Evolutionary conservation across 352 stramenopile genomes (phyloP), one percentile per base, ranked within the genome.

Genomic region (Pythium aphanidermatum): DNA sequence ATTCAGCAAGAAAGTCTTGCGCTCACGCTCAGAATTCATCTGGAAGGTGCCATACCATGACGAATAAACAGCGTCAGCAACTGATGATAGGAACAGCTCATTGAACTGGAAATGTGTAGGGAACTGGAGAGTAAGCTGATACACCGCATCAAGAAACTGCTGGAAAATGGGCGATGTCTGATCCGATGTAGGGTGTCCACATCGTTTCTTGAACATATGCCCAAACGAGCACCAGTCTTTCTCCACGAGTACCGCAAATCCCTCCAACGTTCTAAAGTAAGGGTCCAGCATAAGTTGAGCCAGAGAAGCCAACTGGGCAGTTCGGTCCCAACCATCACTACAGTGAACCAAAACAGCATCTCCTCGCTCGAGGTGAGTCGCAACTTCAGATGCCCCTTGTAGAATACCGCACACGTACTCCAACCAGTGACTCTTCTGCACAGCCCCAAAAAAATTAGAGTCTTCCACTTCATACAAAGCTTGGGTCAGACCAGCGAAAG

Each of bases 21-120:
- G 67, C 26, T 93, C 77, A 19, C 64, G 64, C 51, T 95, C 81
- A n/a, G 66, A 92, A 56, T 96, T 96, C 53, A 83, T 86, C 45
- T 93, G 80, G 43, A 96, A 96, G 5, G 79, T 95, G n/a, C 84
- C 83, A 47, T 89, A 99, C 55, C 95, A 96, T 35, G 91, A 98
- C 11, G 90, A 98, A 60, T 99, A 98, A 17, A 98, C 79, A 38
- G 97, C 92, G 51, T 99, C 95, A 0, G 92, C 95, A 10, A 99
- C 70, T 6, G 88, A 83, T 21, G 97, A 75, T 16, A 99, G 61
- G 29, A 96, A 75, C 12, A 87, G 52, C 59, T 96, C 82, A 65
- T 98, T 99, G 63, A 99, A 99, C 64, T 99, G 96, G 60, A 99
- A 99, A 55, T 91, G 86, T 5, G 89, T 92, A 12, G 97, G 97